Evolutionary conservation across 2,329 filamentous ascomycete genomes (phyloP), one percentile per base, ranked within the genome.

Genomic region (Nothomitra cinnamomea): DNA sequence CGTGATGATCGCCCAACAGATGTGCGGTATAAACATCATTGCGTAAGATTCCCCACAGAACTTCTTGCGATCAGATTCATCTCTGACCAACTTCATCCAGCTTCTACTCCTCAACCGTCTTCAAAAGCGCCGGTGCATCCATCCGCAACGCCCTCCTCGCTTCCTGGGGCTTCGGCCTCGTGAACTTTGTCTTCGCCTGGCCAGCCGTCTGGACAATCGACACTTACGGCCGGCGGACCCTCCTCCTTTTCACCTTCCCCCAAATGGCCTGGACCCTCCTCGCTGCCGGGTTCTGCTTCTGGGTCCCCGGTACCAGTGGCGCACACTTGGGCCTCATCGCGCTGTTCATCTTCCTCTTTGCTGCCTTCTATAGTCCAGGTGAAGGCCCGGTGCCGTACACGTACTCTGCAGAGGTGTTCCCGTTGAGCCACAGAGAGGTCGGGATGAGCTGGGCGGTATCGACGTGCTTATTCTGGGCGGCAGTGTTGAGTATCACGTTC

Each of bases 1-100:
- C 1, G 85, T 90, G 59, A 94, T 94, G 57, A 58, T 85, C 60
- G 80, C 79, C 0, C 82, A 85, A 65, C 80, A 85, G 64, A 80
- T 84, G 75, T 83, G 80, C 60, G 77, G 76, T 67, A 73, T 49
- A 21, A 49, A 49, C 25, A 49, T 49, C 45, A 49, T 49, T 15
- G 45, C 45, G 8, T 32, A 32, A 32, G 28, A n/a, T 32, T 32
- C 5, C 28, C 28, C 28, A 32, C 28, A 10, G 10, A 10, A 4
- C 28, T 10, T 32, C 83, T 87, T 54, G n/a, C n/a, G n/a, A n/a
- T n/a, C n/a, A n/a, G n/a, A n/a, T n/a, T n/a, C n/a, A n/a, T n/a
- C n/a, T n/a, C n/a, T n/a, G n/a, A n/a, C n/a, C n/a, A n/a, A n/a
- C n/a, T n/a, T n/a, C n/a, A n/a, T n/a, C n/a, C n/a, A 80, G 83